Base-by-base conservation (phyloP, 805 yeast species). In the Isabelozyma gotoi region DNA sequence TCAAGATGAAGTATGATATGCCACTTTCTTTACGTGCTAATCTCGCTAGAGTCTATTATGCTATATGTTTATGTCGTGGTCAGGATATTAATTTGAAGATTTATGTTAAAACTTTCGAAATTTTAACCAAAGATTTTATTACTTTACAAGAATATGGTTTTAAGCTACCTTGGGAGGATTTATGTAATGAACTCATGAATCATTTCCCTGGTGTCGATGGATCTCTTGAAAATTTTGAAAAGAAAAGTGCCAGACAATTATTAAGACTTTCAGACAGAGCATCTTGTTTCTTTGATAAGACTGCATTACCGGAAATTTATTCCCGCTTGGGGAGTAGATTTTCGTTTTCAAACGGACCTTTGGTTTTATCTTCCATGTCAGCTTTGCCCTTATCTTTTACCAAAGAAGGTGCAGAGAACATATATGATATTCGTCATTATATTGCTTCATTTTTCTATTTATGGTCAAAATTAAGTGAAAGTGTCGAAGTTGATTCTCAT, bases 1-100 rank as follows among this genome's bases (percentile, higher is more conserved):
- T 89, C 42, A 78, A 78, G 52, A 83, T 85, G 81, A 87, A 88
- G 53, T 81, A 85, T 54, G 85, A 85, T 41, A 74, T 92, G 68
- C 97, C 99, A 0, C 53, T 88, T 10, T 51, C 71, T 1, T 63
- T 83, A 38, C 76, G 90, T 42, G 73, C 81, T 17, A 67, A 78
- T 1, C 71, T 92, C 34, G 81, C 88, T 0, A 71, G 72, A 43
- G 86, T 88, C 1, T 91, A 80, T 58, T 90, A 81, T 55, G 79
- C 85, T 14, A 71, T 94, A 19, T 74, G 88, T 32, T 65, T 90
- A 19, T 79, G 85, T 2, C 77, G 88, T 33, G 90, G 94, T 5
- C 96, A 88, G 53, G 74, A 74, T 24, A 56, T 84, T 17, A 78
- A 82, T 42, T 61, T 84, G 39, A 76, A 73, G 18, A 69, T 82